Evolutionary conservation across 495 filamentous ascomycete species (phyloP).

Genomic region (Penicillium paradoxum): DNA sequence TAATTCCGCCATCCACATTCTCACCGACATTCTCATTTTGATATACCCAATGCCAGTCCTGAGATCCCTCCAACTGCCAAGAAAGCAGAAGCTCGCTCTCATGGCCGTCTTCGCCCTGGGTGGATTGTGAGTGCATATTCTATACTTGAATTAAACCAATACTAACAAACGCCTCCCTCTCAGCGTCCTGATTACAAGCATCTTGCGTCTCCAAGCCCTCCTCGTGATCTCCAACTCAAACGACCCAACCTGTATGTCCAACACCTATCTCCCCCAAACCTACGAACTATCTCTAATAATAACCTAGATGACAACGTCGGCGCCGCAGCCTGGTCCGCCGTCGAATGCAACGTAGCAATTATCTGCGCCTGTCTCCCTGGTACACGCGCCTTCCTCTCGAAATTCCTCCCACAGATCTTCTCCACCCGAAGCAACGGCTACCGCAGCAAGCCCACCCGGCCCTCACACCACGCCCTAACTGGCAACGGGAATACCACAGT

Average conservation of each 20-base stretch:
- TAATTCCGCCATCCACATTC: conserved; percentile 39
- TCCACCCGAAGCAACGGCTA: conserved; percentile 29
- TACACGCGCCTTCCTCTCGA: conserved; percentile 46
- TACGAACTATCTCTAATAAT: conserved; percentile 1
- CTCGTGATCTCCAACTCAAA: conserved; percentile 34
- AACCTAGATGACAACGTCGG: conserved; percentile 46
- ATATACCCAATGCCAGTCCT: conserved; percentile 47
- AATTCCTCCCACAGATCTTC: conserved; percentile 33
- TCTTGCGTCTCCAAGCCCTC: conserved; percentile 50
- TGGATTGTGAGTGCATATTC: conserved; percentile 36
- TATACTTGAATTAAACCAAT: neutral
- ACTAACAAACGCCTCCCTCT: conserved; percentile 7
- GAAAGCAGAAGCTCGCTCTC: conserved; percentile 41
- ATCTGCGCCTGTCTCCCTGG: conserved; percentile 55
- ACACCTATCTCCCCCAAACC: neutral
- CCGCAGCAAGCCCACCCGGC: conserved; percentile 20
- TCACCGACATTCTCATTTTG: conserved; percentile 46
- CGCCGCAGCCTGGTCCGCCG: conserved; percentile 52
- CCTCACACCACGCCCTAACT: conserved; percentile 16
- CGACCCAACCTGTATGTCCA: conserved; percentile 44
- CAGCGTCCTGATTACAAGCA: conserved; percentile 50
- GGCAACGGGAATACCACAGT: conserved; percentile 20
- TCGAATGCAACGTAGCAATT: conserved; percentile 54
- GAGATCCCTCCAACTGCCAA: conserved; percentile 38
- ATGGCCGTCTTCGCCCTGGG: conserved; percentile 45